Base-by-base conservation (phyloP, 1,284 basidiomycete species). In the Caloboletus inedulis region DNA sequence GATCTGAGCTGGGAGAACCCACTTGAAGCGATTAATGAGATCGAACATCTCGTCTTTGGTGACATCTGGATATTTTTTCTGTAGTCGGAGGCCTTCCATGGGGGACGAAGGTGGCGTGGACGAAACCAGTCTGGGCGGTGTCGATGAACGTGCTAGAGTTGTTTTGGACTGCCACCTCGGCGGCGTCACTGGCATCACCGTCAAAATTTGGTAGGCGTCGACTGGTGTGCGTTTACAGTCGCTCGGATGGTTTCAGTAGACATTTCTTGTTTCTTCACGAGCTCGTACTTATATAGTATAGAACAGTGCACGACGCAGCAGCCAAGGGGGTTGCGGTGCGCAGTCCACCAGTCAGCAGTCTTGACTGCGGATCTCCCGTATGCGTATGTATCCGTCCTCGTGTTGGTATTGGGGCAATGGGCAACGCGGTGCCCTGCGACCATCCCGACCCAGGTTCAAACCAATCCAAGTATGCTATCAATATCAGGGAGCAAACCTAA, bases 11-110 rank as follows among this genome's bases (percentile, higher is more conserved):
- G 33, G 10, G n/a, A 46, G 49, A 81, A 81, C 93, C 62, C 65
- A 96, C 95, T 94, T 93, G 87, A 96, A 97, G 58, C 85, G 83
- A 69, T 87, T 93, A 74, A 95, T 86, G 68, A 97, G 82, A 67
- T 91, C 87, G 65, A 94, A 88, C 83, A 97, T 92, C 74, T 94
- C 93, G 76, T 95, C 91, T 66, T 87, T 84, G 43, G 88, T 79
- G 64, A 98, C 87, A 65, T 96, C 88, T 29, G 95, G 93, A 67
- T 91, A 97, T 72, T 97, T 98, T 77, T 89, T 92, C 69, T 94
- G 88, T 25, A 98, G 79, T 74, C 89, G 85, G 59, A 95, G 76
- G 46, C 90, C 89, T 72, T 94, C 87, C 92, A 95, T 92, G 27
- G 68, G 66, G 53, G 63, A 53, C 30, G 54, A 49, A 19, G 53